These are phyloP conservation scores for Penicillium paneum DNA, from an alignment of 2,329 filamentous ascomycete species.

Conservation along the genomic window DNA sequence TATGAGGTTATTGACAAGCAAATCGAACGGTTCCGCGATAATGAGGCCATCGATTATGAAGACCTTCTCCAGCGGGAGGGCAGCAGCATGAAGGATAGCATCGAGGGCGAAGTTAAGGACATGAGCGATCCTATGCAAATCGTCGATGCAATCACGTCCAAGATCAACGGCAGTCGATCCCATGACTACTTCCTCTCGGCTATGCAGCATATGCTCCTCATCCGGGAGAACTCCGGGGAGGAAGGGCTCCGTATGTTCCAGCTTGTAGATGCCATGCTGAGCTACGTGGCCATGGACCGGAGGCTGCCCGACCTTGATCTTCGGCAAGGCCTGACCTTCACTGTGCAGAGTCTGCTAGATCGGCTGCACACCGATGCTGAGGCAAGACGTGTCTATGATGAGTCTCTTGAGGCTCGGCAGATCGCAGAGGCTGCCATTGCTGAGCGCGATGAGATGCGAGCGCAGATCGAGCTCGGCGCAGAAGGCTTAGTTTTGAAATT, in stretches of 20 bases:
- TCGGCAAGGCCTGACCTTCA: conserved; percentile 96
- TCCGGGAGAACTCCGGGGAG: conserved; percentile 86
- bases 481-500: conserved; percentile 90
- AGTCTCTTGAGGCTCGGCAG: conserved; percentile 83
- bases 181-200: conserved; percentile 96
- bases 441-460: conserved; percentile 91
- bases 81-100: conserved; percentile 82
- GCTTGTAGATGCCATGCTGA: conserved; percentile 96
- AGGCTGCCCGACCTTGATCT: conserved; percentile 94
- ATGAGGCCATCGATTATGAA: conserved; percentile 97
- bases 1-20: conserved; percentile 99
- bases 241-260: conserved; percentile 95
- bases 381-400: conserved; percentile 85
- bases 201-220: conserved; percentile 89
- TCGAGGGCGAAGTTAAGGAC: conserved; percentile 84
- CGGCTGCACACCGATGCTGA: conserved; percentile 96
- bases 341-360: conserved; percentile 90
- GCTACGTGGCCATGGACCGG: conserved; percentile 97
- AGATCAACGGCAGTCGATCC: conserved; percentile 76
- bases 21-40: conserved; percentile 85
- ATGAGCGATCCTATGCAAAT: conserved; percentile 91
- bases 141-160: conserved; percentile 85
- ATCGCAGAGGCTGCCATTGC: conserved; percentile 95
- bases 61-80: conserved; percentile 90
- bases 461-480: conserved; percentile 83